phyloP scores from a whole-genome alignment of 2,329 filamentous ascomycete genomes.

The Rhexocercosporidium sp. region DNA sequence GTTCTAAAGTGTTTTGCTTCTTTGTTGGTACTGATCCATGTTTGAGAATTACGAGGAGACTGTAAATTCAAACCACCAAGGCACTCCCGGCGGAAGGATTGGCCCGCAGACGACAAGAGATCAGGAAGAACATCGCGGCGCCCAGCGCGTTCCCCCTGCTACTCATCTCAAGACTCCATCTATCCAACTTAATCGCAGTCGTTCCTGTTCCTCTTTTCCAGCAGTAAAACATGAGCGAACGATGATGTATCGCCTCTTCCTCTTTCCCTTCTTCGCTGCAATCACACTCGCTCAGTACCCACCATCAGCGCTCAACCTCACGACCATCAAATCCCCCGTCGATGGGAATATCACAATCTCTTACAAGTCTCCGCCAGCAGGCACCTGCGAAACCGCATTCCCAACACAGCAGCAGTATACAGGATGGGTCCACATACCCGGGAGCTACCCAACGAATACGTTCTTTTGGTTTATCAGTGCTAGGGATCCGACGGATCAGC shows the following conservation, averaged over 20 bases:
- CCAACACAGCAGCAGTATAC: slow-evolving; percentile 70
- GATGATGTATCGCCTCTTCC: slow-evolving; percentile 36
- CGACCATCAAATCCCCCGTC: slow-evolving; percentile 65
- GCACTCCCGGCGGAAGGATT: neutral
- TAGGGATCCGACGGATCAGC: slow-evolving; percentile 51
- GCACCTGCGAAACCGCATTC: slow-evolving; percentile 70
- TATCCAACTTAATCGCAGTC: neutral
- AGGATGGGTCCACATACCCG: slow-evolving; percentile 70
- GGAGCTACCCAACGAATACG: slow-evolving; percentile 54
- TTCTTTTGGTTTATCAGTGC: slow-evolving; percentile 56
- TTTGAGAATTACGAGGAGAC: neutral
- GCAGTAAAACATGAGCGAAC: slow-evolving; percentile 37
- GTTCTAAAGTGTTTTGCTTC: neutral
- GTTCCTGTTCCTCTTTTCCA: slow-evolving; percentile 21
- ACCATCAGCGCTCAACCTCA: slow-evolving; percentile 50
- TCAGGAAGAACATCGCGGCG: slow-evolving; percentile 7
- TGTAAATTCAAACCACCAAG: neutral
- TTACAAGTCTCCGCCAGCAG: slow-evolving; percentile 65
- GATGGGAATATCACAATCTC: slow-evolving; percentile 68
- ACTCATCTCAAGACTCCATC: neutral
- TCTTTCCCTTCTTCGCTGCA: slow-evolving; percentile 31
- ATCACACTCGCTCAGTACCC: slow-evolving; percentile 44
- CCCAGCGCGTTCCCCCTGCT: neutral
- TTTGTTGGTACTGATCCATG: neutral
- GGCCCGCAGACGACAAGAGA: neutral